A percentile compares a stretch with the other conserved stretches of the same genome.
These are phyloP conservation scores for Diaporthe sp. DNA, from an alignment of 2,329 filamentous ascomycete species.

Conservation along the genomic window DNA sequence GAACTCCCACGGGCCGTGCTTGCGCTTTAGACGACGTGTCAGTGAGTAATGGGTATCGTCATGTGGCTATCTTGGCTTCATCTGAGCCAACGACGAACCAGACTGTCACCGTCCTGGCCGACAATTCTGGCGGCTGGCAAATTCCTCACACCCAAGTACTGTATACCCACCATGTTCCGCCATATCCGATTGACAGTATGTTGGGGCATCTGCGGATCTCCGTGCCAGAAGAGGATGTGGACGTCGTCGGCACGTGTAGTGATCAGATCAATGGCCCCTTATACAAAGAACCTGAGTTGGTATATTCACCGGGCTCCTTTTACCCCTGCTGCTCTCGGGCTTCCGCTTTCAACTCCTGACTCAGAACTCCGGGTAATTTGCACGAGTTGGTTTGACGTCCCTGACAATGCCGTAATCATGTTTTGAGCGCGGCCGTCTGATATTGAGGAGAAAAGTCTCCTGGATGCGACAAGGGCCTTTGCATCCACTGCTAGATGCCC, in stretches of 20 bases:
- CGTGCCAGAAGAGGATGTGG: background rate
- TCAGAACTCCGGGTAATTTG: background rate
- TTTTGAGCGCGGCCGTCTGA: background rate
- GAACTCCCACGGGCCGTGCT: conserved; percentile 26
- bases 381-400: background rate
- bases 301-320: background rate
- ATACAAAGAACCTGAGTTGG: background rate
- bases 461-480: background rate
- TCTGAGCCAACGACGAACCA: conserved; percentile 19
- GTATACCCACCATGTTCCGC: background rate
- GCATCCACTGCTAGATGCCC: background rate
- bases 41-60: conserved; percentile 33
- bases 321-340: background rate
- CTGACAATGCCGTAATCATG: background rate
- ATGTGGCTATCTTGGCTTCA: conserved; percentile 32
- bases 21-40: conserved; percentile 28
- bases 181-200: background rate
- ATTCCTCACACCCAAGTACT: background rate
- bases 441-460: background rate
- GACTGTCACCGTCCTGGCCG: background rate
- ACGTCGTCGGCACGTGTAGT: background rate
- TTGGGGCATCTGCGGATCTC: background rate
- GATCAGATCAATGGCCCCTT: background rate
- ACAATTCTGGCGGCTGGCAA: conserved; percentile 19
- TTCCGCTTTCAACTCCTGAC: background rate